Evolutionary conservation across 2,329 filamentous ascomycete species (phyloP).

Genomic region (Trichoderma atrobrunneum): DNA sequence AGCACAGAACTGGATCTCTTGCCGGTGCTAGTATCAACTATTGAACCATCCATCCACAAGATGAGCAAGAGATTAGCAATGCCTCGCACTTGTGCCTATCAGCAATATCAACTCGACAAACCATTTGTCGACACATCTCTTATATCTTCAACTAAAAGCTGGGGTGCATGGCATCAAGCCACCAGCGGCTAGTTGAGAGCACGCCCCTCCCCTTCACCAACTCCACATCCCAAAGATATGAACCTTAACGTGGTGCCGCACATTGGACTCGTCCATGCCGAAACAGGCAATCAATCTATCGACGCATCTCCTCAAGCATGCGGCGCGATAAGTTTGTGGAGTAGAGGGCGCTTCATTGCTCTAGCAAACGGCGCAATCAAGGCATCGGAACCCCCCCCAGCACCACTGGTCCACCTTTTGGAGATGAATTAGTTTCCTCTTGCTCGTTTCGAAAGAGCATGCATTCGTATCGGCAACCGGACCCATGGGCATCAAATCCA

Average conservation of each 20-base stretch:
- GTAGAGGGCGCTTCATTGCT: not conserved
- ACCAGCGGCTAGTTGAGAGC: not conserved
- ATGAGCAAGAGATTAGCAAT: not conserved
- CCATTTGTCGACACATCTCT: not conserved
- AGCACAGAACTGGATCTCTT: not conserved
- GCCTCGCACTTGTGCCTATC: not conserved
- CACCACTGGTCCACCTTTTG: not conserved
- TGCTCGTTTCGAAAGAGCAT: not conserved
- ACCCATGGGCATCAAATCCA: not conserved
- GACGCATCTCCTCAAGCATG: not conserved
- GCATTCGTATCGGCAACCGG: not conserved
- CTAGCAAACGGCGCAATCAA: not conserved
- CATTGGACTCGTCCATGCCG: not conserved
- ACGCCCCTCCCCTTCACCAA: not conserved
- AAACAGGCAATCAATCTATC: constrained; percentile 18
- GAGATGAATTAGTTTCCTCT: not conserved
- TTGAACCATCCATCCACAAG: not conserved
- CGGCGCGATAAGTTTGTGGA: not conserved
- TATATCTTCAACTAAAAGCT: not conserved
- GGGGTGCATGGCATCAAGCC: constrained; percentile 13
- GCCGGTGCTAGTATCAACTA: not conserved
- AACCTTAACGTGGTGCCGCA: not conserved
- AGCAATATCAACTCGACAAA: not conserved
- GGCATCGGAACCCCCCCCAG: not conserved
- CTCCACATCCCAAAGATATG: constrained; percentile 1